Evolutionary conservation across 768 basidiomycete species (phyloP).

Genomic region (Rossbeevera mucosa): DNA sequence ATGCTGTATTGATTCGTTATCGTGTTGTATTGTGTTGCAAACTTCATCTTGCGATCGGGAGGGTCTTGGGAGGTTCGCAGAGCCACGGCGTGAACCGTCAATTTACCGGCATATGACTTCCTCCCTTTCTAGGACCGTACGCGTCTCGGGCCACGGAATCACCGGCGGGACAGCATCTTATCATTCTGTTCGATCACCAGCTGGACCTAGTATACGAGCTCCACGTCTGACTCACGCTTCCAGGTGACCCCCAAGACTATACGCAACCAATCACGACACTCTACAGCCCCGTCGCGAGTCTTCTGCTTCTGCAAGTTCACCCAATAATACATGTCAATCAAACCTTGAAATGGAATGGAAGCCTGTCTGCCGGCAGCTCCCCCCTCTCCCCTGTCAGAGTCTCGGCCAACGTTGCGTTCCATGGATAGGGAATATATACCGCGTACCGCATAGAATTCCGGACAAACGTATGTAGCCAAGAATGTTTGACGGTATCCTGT

Average conservation of each 20-base stretch:
- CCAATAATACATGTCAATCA: slow-evolving; percentile 17
- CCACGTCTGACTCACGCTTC: not conserved
- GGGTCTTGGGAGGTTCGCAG: not conserved
- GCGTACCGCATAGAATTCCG: not conserved
- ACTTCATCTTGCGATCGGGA: not conserved
- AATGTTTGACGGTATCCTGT: not conserved
- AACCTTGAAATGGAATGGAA: slow-evolving; percentile 26
- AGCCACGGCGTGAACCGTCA: not conserved
- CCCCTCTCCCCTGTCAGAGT: not conserved
- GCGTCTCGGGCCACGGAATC: not conserved
- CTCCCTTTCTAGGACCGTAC: not conserved
- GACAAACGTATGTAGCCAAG: not conserved
- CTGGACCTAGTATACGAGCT: slow-evolving; percentile 10
- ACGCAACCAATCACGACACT: slow-evolving; percentile 11
- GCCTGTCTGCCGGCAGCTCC: slow-evolving; percentile 8
- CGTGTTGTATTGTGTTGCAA: not conserved
- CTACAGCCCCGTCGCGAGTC: not conserved
- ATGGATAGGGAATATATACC: not conserved
- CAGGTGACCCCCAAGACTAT: not conserved
- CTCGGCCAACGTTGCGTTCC: not conserved
- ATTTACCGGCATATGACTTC: not conserved
- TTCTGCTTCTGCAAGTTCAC: slow-evolving; percentile 12
- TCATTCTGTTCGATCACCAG: slow-evolving; percentile 3
- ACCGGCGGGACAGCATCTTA: not conserved
- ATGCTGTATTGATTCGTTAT: not conserved